These are phyloP conservation scores for Vaccinium corymbosum DNA, from an alignment of 148 eudicot genomes.

Conservation along the genomic window DNA sequence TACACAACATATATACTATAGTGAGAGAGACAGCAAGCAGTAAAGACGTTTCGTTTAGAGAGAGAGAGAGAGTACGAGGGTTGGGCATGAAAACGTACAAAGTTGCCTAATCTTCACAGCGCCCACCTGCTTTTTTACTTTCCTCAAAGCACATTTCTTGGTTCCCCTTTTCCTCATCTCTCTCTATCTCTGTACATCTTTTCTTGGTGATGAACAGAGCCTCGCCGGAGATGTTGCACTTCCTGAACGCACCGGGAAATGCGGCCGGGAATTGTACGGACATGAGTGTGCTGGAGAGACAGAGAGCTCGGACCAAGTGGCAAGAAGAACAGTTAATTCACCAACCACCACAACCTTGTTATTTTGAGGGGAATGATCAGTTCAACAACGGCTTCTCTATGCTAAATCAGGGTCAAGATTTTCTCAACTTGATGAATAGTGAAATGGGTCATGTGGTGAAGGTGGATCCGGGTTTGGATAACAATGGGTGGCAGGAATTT, in stretches of 20 bases:
- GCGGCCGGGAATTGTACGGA: slow-evolving; percentile 35
- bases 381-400: slow-evolving; percentile 13
- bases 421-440: slow-evolving; percentile 15
- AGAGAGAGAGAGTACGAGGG: slow-evolving; percentile 15
- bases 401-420: slow-evolving; percentile 15
- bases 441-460: slow-evolving; percentile 38
- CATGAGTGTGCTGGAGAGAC: slow-evolving; percentile 66
- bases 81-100: slow-evolving; percentile 19
- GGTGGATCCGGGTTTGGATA: slow-evolving; percentile 58
- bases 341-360: slow-evolving; percentile 28
- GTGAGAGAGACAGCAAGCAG: slow-evolving; percentile 1
- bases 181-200: neutral
- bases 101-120: slow-evolving; percentile 18
- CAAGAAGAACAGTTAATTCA: slow-evolving; percentile 46
- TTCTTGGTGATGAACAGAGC: slow-evolving; percentile 38
- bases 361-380: slow-evolving; percentile 35
- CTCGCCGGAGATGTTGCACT: slow-evolving; percentile 42
- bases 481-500: slow-evolving; percentile 41
- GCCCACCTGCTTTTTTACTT: slow-evolving; percentile 11
- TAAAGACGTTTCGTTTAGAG: slow-evolving; percentile 13
- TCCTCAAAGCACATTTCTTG: neutral
- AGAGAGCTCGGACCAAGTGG: slow-evolving; percentile 48
- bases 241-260: slow-evolving; percentile 26
- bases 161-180: neutral
- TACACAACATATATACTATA: neutral